Conservation (phyloP, 2,329 filamentous ascomycete genomes). For the Botrytis cinerea region DNA sequence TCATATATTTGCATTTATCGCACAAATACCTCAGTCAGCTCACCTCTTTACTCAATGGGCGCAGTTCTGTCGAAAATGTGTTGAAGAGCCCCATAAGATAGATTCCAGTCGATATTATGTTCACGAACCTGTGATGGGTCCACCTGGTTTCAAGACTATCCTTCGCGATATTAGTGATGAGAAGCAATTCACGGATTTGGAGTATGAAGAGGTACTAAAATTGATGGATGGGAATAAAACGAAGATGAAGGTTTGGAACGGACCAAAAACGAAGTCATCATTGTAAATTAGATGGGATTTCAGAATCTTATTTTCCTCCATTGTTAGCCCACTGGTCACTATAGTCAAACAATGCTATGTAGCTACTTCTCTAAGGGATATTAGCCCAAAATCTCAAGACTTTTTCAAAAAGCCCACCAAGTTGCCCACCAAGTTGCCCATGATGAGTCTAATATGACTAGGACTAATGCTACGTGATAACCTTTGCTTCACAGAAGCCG, state of each 20-base stretch:
- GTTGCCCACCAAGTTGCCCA: too few relatives aligned
- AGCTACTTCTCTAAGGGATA: too few relatives aligned
- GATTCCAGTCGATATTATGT: background rate
- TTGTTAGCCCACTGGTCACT: too few relatives aligned
- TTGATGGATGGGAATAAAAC: background rate
- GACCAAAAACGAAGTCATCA: background rate
- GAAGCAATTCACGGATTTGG: background rate
- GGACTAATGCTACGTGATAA: too few relatives aligned
- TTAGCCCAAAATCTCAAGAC: too few relatives aligned
- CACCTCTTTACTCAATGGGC: slow-evolving; percentile 6
- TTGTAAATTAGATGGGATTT: background rate
- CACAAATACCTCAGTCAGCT: background rate
- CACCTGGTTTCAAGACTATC: background rate
- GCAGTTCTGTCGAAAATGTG: background rate
- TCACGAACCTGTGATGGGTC: background rate
- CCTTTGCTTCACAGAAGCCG: too few relatives aligned
- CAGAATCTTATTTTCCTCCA: too few relatives aligned
- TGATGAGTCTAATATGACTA: too few relatives aligned
- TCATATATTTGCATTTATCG: slow-evolving; percentile 1
- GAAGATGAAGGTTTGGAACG: background rate
- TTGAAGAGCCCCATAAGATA: background rate
- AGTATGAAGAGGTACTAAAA: background rate
- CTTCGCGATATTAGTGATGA: background rate
- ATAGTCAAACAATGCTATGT: too few relatives aligned
- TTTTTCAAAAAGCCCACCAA: too few relatives aligned